Evolutionary conservation across 202 grass and related monocot species (phyloP).

Genomic region (Brachypodium distachyon): DNA sequence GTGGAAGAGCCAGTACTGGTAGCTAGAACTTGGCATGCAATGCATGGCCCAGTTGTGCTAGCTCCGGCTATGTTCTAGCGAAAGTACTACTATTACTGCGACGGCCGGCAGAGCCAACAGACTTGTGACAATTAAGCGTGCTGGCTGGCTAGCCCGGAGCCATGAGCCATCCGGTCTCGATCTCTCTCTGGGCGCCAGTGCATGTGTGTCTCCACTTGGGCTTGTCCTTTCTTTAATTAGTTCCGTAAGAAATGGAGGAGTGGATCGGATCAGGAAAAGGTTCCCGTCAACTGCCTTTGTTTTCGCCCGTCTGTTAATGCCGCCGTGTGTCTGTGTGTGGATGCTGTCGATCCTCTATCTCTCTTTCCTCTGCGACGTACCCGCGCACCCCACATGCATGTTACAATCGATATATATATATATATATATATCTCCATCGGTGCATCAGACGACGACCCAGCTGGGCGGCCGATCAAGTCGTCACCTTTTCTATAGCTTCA

Average conservation of each 20-base stretch:
- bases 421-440: not conserved
- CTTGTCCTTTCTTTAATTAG: conserved; percentile 14
- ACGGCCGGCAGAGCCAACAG: not conserved
- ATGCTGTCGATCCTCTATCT: not conserved
- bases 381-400: conserved; percentile 27
- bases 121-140: not conserved
- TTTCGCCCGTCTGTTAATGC: conserved; percentile 15
- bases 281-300: conserved; percentile 21
- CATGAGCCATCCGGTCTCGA: no score
- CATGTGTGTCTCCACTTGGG: conserved; percentile 33
- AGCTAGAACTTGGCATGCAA: not conserved
- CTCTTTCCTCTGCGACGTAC: not conserved
- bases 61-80: conserved; percentile 22
- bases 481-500: no score
- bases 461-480: not conserved
- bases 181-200: not conserved
- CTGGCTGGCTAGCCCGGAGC: no score
- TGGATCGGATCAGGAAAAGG: conserved; percentile 21
- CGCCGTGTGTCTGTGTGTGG: no score
- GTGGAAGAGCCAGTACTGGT: not conserved
- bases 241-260: conserved; percentile 3
- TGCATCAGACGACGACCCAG: not conserved
- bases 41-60: not conserved
- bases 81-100: not conserved
- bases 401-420: not conserved